phyloP scores from a whole-genome alignment of 805 yeast genomes.

The Isabelozyma heimii region DNA sequence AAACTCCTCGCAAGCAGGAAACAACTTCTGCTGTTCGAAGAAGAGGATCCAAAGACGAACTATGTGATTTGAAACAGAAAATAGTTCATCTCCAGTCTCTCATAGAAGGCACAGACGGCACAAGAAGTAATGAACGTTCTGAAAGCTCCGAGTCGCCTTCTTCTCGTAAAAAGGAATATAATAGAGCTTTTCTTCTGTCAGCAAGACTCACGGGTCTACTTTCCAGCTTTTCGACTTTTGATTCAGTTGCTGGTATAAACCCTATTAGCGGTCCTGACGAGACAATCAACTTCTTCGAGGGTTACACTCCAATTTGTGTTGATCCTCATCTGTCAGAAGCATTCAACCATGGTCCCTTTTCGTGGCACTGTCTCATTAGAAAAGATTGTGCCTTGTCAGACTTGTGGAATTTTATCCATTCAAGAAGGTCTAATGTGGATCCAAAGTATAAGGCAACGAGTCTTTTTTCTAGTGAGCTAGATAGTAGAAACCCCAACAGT shows the following conservation, averaged over 20 bases:
- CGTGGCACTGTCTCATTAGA: constrained; percentile 26
- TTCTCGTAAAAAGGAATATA: not conserved
- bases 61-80: not conserved
- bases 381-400: constrained; percentile 19
- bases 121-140: not conserved
- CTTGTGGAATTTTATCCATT: constrained; percentile 9
- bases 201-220: not conserved
- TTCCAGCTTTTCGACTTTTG: not conserved
- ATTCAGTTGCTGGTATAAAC: constrained; percentile 8
- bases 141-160: not conserved
- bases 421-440: not conserved
- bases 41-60: not conserved
- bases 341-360: constrained; percentile 28
- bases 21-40: not conserved
- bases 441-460: not conserved
- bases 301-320: constrained; percentile 17
- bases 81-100: not conserved
- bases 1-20: too few relatives aligned
- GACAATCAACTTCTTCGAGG: constrained; percentile 14
- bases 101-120: not conserved
- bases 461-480: not conserved
- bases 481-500: not conserved
- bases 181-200: not conserved
- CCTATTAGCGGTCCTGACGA: constrained; percentile 12
- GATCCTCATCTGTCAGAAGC: not conserved